A percentile compares a stretch with the other conserved stretches of the same genome.
Conservation (phyloP, 306 rosid species). For the Gastrolobium villosum region DNA sequence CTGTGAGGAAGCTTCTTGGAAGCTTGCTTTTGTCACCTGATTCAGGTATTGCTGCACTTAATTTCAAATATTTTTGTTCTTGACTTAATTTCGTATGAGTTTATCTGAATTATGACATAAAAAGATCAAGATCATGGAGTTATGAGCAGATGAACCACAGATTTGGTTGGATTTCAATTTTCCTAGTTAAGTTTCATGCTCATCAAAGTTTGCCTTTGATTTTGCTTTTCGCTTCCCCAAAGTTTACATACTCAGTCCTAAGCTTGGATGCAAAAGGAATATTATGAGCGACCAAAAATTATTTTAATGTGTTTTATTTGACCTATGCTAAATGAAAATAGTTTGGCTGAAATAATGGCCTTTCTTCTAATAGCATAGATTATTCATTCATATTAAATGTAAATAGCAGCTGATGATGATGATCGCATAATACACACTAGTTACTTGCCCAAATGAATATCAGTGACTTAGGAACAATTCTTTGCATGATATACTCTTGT, state of each 20-base stretch:
- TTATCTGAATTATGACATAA: constrained; percentile 27
- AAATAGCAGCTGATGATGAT: constrained; percentile 19
- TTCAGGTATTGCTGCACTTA: constrained; percentile 59
- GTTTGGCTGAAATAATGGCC: background rate
- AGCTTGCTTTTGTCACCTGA: constrained; percentile 78
- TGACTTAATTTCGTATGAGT: constrained; percentile 2
- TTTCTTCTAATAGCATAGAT: background rate
- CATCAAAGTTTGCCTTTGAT: background rate
- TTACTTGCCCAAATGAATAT: background rate
- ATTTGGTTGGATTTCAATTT: constrained; percentile 16
- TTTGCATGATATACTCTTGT: background rate
- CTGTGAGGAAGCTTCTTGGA: constrained; percentile 85
- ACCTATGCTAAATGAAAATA: background rate
- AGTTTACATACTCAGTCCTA: background rate
- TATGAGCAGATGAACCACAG: constrained; percentile 7
- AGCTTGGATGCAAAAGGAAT: constrained; percentile 10
- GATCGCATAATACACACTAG: background rate
- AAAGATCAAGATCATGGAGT: constrained; percentile 23
- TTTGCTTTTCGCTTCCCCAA: constrained; percentile 7
- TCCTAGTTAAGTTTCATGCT: background rate
- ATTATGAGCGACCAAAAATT: background rate
- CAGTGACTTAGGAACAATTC: constrained; percentile 19
- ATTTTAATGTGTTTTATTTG: background rate
- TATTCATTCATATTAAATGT: constrained; percentile 5
- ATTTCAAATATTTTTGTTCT: constrained; percentile 33